These are phyloP conservation scores for Syzygium aromaticum DNA, from an alignment of 345 rosid genomes.

Conservation along the genomic window DNA sequence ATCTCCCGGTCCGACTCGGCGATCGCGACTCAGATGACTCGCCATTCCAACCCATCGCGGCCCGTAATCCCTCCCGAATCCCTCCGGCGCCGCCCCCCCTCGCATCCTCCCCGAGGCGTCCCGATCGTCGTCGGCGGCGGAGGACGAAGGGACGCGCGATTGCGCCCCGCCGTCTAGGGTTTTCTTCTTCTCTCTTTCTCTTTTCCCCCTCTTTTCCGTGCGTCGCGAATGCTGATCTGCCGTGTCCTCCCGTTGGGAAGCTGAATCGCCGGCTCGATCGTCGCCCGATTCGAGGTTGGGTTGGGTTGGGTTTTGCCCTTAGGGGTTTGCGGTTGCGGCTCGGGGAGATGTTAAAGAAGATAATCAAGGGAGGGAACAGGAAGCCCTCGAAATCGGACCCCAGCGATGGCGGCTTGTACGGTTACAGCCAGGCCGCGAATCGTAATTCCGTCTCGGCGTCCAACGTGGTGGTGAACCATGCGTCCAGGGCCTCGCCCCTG, in stretches of 20 bases:
- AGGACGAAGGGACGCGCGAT: background rate
- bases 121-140: background rate
- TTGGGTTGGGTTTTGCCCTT: background rate
- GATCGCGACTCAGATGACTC: background rate
- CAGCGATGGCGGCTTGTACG: conserved; percentile 6
- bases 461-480: conserved; percentile 36
- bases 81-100: background rate
- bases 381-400: conserved; percentile 39
- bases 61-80: background rate
- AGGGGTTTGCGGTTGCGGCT: conserved; percentile 1
- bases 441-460: conserved; percentile 14
- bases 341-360: conserved; percentile 35
- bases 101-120: background rate
- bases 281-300: background rate
- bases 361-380: conserved; percentile 38
- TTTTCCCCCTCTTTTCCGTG: background rate
- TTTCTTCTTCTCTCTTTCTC: too few species aligned
- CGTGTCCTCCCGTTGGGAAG: background rate
- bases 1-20: background rate
- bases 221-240: background rate
- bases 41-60: background rate
- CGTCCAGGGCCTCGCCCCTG: conserved; percentile 18
- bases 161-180: background rate
- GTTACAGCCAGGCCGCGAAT: background rate
- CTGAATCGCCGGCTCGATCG: background rate